These are phyloP conservation scores for Talaromyces proteolyticus DNA, from an alignment of 495 filamentous ascomycete genomes.

Conservation along the genomic window DNA sequence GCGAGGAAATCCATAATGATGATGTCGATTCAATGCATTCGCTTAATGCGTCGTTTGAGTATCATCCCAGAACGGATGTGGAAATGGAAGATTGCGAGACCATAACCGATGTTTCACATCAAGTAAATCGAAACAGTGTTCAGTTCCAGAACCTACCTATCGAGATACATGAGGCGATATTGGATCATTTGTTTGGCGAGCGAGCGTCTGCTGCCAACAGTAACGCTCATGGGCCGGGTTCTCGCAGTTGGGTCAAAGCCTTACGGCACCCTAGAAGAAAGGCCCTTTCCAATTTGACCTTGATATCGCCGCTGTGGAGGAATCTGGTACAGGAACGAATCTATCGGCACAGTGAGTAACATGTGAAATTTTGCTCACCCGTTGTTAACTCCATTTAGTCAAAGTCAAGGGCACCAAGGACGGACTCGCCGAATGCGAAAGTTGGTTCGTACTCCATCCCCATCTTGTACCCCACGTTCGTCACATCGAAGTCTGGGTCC, in stretches of 20 bases:
- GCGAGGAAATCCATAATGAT: constrained; percentile 17
- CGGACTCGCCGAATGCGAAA: constrained; percentile 45
- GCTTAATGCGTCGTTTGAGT: constrained; percentile 13
- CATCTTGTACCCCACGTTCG: constrained; percentile 58
- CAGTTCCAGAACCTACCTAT: constrained; percentile 52
- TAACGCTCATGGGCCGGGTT: constrained; percentile 33
- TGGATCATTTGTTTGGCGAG: constrained; percentile 64
- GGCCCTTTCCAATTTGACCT: constrained; percentile 57
- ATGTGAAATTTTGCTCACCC: background rate
- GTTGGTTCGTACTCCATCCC: constrained; percentile 51
- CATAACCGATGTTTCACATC: constrained; percentile 4
- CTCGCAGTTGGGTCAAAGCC: constrained; percentile 56
- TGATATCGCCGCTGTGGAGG: constrained; percentile 57
- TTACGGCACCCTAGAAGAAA: constrained; percentile 62
- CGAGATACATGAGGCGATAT: constrained; percentile 66
- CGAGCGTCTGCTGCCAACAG: constrained; percentile 51
- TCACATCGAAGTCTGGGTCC: constrained; percentile 70
- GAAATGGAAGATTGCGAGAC: constrained; percentile 19
- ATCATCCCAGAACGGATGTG: constrained; percentile 18
- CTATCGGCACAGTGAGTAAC: constrained; percentile 56
- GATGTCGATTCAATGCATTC: constrained; percentile 14
- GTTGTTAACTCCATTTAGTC: constrained; percentile 26
- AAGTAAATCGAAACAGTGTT: constrained; percentile 9
- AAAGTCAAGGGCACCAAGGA: constrained; percentile 65
- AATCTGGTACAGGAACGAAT: constrained; percentile 61